A percentile compares a stretch with the other conserved stretches of the same genome.
phyloP scores from a whole-genome alignment of 108 stramenopile genomes.

The Seminavis robusta region DNA sequence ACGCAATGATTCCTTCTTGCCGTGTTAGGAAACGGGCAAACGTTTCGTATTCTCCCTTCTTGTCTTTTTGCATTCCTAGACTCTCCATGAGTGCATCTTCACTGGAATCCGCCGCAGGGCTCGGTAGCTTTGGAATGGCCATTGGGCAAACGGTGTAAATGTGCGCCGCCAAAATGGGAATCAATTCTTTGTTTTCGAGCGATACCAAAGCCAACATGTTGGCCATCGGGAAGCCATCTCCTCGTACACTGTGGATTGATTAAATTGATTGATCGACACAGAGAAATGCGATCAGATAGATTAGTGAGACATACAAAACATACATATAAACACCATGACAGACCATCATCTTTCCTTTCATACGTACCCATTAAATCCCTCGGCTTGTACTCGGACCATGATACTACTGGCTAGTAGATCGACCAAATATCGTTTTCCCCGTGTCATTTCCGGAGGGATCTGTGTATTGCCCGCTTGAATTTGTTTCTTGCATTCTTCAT shows the following conservation, averaged over 20 bases:
- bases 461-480: constrained; percentile 22
- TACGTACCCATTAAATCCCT: constrained; percentile 72
- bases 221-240: constrained; percentile 85
- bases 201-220: constrained; percentile 61
- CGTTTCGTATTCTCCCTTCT: constrained; percentile 73
- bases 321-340: background rate
- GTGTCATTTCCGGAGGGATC: constrained; percentile 43
- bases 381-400: constrained; percentile 82
- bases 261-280: background rate
- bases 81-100: constrained; percentile 75
- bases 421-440: constrained; percentile 72
- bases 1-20: constrained; percentile 78
- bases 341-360: background rate
- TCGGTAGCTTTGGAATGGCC: constrained; percentile 67
- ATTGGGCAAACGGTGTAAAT: constrained; percentile 83
- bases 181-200: constrained; percentile 51
- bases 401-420: constrained; percentile 68
- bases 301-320: background rate
- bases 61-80: constrained; percentile 77
- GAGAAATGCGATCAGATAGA: background rate
- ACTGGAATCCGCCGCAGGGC: constrained; percentile 23
- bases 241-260: constrained; percentile 34
- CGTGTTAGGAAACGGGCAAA: constrained; percentile 77
- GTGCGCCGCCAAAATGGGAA: constrained; percentile 65
- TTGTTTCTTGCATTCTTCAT: constrained; percentile 32